phyloP scores from a whole-genome alignment of 2,329 filamentous ascomycete genomes.

The Magnaporthales sp. region DNA sequence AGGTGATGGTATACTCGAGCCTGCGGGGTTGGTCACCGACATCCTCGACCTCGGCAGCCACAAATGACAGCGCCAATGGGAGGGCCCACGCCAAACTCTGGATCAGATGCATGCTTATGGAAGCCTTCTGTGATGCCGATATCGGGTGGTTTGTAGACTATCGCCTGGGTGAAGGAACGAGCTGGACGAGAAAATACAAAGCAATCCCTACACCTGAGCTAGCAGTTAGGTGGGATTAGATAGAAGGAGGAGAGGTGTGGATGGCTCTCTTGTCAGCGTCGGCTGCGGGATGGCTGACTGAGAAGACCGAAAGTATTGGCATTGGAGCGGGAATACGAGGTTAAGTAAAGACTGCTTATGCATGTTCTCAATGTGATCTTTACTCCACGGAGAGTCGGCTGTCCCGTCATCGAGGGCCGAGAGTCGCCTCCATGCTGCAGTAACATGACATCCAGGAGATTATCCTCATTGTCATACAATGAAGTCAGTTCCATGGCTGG shows the following conservation, averaged over 20 bases:
- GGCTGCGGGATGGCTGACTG: neutral
- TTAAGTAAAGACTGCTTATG: neutral
- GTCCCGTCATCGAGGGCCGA: neutral
- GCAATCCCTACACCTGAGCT: neutral
- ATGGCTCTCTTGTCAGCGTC: neutral
- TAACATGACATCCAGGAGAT: neutral
- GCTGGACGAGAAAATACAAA: neutral
- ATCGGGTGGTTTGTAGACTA: neutral
- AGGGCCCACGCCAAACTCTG: slow-evolving; percentile 1
- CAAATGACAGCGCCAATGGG: slow-evolving; percentile 3
- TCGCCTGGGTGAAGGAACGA: neutral
- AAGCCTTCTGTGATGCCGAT: neutral
- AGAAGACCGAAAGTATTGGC: neutral
- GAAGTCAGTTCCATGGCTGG: neutral
- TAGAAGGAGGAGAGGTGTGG: neutral
- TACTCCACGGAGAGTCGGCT: neutral
- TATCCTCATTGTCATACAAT: neutral
- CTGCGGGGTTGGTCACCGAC: slow-evolving; percentile 5
- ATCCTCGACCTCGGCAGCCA: neutral
- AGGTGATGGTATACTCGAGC: slow-evolving; percentile 24
- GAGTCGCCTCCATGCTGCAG: neutral
- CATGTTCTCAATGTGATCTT: neutral
- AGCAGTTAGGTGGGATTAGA: neutral
- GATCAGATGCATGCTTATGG: neutral
- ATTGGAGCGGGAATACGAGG: neutral